These are phyloP conservation scores for Thraustochytrium sp. DNA, from an alignment of 352 stramenopile genomes.

Conservation along the genomic window DNA sequence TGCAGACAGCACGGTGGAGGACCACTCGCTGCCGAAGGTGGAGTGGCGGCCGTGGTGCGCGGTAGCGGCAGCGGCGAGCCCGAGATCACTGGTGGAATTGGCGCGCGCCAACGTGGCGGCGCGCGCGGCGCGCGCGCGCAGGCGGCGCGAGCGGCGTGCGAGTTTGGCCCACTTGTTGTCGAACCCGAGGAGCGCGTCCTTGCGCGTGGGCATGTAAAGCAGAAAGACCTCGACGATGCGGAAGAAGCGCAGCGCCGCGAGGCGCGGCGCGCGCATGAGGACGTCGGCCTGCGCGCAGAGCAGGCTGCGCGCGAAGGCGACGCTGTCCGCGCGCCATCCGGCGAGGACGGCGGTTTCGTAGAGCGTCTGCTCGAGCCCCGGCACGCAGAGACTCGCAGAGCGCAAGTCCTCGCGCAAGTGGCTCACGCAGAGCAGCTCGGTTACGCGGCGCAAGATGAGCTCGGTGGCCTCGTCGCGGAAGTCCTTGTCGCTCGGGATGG, in stretches of 20 bases:
- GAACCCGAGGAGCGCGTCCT: constrained; percentile 11
- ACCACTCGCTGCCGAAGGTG: no score
- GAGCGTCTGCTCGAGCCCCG: not conserved
- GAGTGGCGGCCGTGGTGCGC: no score
- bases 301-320: not conserved
- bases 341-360: constrained; percentile 15
- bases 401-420: not conserved
- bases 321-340: not conserved
- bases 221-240: constrained; percentile 11
- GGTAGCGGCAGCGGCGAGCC: no score
- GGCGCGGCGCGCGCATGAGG: not conserved
- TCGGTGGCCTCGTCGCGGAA: constrained; percentile 19
- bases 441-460: constrained; percentile 1
- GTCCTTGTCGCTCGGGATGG: constrained; percentile 9
- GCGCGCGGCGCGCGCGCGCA: not conserved
- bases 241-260: not conserved
- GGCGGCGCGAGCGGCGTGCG: not conserved
- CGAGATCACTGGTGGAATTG: no score
- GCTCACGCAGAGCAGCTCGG: constrained; percentile 25
- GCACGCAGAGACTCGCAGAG: not conserved
- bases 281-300: not conserved
- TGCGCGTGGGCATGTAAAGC: not conserved
- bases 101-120: no score
- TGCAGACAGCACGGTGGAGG: no score
- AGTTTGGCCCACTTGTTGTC: not conserved